These are phyloP conservation scores for Ambrosiella xylebori DNA, from an alignment of 2,329 filamentous ascomycete genomes.

Conservation along the genomic window DNA sequence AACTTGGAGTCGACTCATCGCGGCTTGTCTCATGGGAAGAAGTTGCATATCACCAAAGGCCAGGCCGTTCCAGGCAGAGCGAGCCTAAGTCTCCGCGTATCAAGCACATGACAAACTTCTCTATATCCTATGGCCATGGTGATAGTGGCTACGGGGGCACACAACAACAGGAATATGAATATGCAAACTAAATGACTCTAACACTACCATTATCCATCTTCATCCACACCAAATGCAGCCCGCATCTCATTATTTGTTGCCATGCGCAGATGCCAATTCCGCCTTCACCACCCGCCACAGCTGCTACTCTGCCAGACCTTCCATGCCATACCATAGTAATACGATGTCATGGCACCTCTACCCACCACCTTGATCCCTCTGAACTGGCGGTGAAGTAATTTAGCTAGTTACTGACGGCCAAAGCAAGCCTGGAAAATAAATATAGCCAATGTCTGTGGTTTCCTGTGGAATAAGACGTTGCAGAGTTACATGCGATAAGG, in stretches of 20 bases:
- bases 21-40: neutral
- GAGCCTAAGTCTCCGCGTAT: neutral
- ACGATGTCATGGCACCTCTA: neutral
- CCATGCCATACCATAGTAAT: neutral
- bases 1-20: too few relatives aligned
- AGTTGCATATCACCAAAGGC: neutral
- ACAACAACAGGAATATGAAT: neutral
- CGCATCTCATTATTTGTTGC: neutral
- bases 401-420: neutral
- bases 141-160: neutral
- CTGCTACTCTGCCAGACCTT: neutral
- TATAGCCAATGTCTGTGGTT: neutral
- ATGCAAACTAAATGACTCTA: neutral
- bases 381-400: constrained; percentile 6
- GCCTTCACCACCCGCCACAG: neutral
- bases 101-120: neutral
- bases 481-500: neutral
- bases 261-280: neutral
- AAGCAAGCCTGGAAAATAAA: neutral
- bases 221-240: neutral
- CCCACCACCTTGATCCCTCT: constrained; percentile 2
- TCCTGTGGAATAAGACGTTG: neutral
- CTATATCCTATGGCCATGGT: neutral
- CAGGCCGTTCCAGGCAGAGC: neutral
- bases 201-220: neutral